Evolutionary conservation across 768 basidiomycete genomes (phyloP).

Genomic region (Piloderma croceum): DNA sequence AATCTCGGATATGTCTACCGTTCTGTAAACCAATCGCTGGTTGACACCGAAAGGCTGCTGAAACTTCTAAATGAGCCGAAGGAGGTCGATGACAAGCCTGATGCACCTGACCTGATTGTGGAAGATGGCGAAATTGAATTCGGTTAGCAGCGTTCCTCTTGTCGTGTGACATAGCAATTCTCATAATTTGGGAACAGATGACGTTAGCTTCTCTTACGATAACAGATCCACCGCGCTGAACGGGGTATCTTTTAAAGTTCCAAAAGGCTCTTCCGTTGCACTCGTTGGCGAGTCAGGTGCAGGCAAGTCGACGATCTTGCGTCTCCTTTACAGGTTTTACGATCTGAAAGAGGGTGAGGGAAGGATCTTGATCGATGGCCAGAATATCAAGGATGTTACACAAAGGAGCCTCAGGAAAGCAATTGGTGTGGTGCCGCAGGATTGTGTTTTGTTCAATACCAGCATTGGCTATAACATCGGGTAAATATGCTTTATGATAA

Average conservation of each 20-base stretch:
- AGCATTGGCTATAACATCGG: slow-evolving; percentile 71
- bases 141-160: slow-evolving; percentile 40
- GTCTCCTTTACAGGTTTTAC: slow-evolving; percentile 90
- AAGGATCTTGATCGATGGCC: slow-evolving; percentile 76
- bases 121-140: slow-evolving; percentile 82
- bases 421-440: slow-evolving; percentile 91
- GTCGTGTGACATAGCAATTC: slow-evolving; percentile 1
- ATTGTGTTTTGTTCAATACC: slow-evolving; percentile 67
- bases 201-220: slow-evolving; percentile 86
- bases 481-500: slow-evolving; percentile 28
- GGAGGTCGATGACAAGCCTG: slow-evolving; percentile 77
- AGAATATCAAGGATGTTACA: slow-evolving; percentile 81
- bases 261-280: slow-evolving; percentile 82
- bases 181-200: slow-evolving; percentile 44
- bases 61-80: slow-evolving; percentile 75
- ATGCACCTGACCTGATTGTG: slow-evolving; percentile 68
- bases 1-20: slow-evolving; percentile 78
- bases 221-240: slow-evolving; percentile 62
- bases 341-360: slow-evolving; percentile 78
- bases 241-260: slow-evolving; percentile 82
- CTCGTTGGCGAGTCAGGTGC: slow-evolving; percentile 81
- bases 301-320: slow-evolving; percentile 79
- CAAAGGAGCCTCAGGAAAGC: slow-evolving; percentile 72
- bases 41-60: slow-evolving; percentile 82
- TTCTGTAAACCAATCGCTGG: slow-evolving; percentile 65